Percentiles rank a stretch among this genome's conserved stretches.
These are phyloP conservation scores for Chlamydomonas sphaeroides DNA, from an alignment of 139 green algal species.

Conservation along the genomic window DNA sequence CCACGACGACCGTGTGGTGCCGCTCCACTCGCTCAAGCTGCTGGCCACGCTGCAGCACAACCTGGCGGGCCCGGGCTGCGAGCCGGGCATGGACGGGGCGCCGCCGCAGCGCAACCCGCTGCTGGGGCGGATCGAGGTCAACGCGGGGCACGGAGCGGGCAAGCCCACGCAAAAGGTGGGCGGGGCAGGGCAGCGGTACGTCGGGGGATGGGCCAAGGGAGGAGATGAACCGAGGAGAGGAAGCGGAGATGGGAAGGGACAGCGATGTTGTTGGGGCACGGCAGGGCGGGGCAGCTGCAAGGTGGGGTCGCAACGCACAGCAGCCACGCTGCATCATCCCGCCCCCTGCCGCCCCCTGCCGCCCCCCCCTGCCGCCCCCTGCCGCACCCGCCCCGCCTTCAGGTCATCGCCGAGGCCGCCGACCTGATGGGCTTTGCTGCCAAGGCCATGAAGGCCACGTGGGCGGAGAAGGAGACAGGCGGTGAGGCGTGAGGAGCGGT, in stretches of 20 bases:
- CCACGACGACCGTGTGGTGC: constrained; percentile 90
- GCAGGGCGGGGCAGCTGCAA: too few species aligned
- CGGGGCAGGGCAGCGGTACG: too few species aligned
- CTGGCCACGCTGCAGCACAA: constrained; percentile 83
- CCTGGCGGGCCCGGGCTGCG: constrained; percentile 40
- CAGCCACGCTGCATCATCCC: too few species aligned
- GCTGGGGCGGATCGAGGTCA: constrained; percentile 84
- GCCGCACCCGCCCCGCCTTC: too few species aligned
- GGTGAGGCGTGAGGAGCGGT: too few species aligned
- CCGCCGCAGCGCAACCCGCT: constrained; percentile 87
- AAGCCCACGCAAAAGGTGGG: constrained; percentile 88
- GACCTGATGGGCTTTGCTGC: constrained; percentile 60
- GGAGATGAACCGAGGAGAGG: too few species aligned
- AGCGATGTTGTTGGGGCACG: too few species aligned
- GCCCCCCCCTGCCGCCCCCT: too few species aligned
- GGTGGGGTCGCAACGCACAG: too few species aligned
- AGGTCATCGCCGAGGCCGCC: constrained; percentile 75
- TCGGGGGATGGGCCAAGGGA: too few species aligned
- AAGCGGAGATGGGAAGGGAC: too few species aligned
- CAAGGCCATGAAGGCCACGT: constrained; percentile 50
- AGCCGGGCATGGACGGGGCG: not conserved
- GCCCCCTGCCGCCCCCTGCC: too few species aligned
- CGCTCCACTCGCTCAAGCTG: constrained; percentile 91
- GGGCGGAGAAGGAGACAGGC: constrained; percentile 20
- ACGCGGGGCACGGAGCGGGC: constrained; percentile 82